Conservation (phyloP, 495 filamentous ascomycete genomes). For the Glarea lozoyensis region DNA sequence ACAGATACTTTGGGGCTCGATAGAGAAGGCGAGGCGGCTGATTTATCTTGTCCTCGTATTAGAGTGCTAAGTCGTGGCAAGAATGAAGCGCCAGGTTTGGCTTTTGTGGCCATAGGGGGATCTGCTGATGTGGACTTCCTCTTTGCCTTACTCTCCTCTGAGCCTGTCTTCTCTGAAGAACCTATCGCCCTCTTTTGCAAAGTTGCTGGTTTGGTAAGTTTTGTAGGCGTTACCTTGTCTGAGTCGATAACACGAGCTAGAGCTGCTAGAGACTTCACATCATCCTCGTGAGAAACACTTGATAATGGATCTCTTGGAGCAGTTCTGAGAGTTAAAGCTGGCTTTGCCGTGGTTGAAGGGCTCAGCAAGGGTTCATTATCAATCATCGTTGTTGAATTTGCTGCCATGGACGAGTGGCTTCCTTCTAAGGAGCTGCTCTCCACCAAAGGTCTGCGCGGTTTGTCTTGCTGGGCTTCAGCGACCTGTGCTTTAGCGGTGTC, state of each 20-base stretch:
- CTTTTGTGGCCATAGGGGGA: too few species aligned
- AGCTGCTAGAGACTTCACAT: slow-evolving; percentile 14
- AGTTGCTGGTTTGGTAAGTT: background rate
- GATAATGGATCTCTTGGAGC: slow-evolving; percentile 12
- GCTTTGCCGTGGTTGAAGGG: slow-evolving; percentile 1
- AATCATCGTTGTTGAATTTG: too few species aligned
- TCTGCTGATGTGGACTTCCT: background rate
- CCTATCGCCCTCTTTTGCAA: background rate
- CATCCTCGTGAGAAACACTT: slow-evolving; percentile 16
- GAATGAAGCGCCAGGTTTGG: too few species aligned
- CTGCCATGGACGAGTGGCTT: background rate
- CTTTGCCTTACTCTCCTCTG: background rate
- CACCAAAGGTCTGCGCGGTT: too few species aligned
- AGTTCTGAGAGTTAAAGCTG: background rate
- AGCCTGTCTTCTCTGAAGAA: background rate
- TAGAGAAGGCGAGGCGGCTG: background rate
- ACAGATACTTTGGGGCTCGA: background rate
- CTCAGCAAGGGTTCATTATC: slow-evolving; percentile 7
- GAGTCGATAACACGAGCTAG: slow-evolving; percentile 11
- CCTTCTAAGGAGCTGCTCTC: background rate
- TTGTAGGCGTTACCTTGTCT: background rate
- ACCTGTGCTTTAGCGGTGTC: too few species aligned
- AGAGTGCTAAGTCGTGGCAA: background rate
- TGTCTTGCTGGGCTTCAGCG: too few species aligned
- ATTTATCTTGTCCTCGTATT: background rate